Percentiles rank a stretch among this genome's conserved stretches.
Conservation (phyloP, 441 rosid species). For the Isatis lusitanica region DNA sequence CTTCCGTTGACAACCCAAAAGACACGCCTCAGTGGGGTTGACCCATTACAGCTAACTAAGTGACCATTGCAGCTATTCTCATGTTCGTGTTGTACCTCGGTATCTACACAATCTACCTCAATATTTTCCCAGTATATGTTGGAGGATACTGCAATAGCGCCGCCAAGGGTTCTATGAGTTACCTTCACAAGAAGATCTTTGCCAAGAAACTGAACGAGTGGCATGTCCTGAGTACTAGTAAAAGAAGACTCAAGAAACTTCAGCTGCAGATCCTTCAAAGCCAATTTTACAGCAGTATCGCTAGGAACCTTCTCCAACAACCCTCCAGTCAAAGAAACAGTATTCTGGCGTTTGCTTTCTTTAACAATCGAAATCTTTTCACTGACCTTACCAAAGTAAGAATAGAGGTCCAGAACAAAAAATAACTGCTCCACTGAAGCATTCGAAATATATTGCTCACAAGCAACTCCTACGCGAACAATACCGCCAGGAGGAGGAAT, state of each 20-base stretch:
- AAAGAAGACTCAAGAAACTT: constrained; percentile 82
- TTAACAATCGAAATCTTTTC: constrained; percentile 73
- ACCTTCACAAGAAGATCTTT: constrained; percentile 78
- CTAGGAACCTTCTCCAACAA: constrained; percentile 92
- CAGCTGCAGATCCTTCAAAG: constrained; percentile 68
- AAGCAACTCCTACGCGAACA: constrained; percentile 85
- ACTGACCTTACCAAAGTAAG: constrained; percentile 75
- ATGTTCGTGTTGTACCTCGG: constrained; percentile 47
- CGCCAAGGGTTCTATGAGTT: constrained; percentile 93
- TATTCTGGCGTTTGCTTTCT: constrained; percentile 50
- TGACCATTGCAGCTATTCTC: constrained; percentile 53
- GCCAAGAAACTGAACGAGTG: constrained; percentile 88
- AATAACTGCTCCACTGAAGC: constrained; percentile 96
- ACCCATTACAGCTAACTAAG: constrained; percentile 43
- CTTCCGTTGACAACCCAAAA: constrained; percentile 79
- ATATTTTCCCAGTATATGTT: constrained; percentile 71
- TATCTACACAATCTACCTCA: constrained; percentile 84
- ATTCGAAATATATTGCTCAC: constrained; percentile 79
- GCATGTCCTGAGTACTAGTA: constrained; percentile 58
- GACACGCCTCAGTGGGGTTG: constrained; percentile 70
- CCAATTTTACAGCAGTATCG: constrained; percentile 88
- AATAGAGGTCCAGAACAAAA: constrained; percentile 85
- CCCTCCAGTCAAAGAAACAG: constrained; percentile 48
- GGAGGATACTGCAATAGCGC: constrained; percentile 92
- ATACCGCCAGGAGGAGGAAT: constrained; percentile 98